Evolutionary conservation across 1,284 basidiomycete genomes (phyloP).

Genomic region (Ceratobasidium sp.): DNA sequence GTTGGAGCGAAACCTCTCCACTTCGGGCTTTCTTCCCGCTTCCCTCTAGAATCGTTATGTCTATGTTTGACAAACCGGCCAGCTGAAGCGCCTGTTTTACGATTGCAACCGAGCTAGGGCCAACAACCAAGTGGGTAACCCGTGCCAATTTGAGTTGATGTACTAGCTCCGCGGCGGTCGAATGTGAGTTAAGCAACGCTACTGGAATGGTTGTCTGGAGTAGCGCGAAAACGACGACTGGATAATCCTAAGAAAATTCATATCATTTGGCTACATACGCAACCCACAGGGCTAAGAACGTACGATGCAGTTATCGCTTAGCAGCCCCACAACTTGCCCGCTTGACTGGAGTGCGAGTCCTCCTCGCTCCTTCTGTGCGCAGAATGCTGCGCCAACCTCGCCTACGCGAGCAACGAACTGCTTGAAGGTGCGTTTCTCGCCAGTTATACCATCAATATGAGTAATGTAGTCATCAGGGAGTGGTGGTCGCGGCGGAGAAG

Average conservation of each 20-base stretch:
- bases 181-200: constrained; percentile 66
- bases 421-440: constrained; percentile 15
- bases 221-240: constrained; percentile 62
- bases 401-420: neutral
- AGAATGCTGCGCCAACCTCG: constrained; percentile 6
- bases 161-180: constrained; percentile 69
- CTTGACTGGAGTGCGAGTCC: constrained; percentile 5
- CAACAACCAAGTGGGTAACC: constrained; percentile 67
- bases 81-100: constrained; percentile 60
- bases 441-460: constrained; percentile 33
- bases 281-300: constrained; percentile 42
- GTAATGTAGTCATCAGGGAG: constrained; percentile 20
- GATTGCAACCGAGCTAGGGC: constrained; percentile 58
- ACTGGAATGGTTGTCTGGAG: constrained; percentile 65
- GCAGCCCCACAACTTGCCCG: constrained; percentile 18
- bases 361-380: constrained; percentile 14
- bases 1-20: constrained; percentile 18
- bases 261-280: neutral
- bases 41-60: constrained; percentile 63
- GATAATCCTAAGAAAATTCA: constrained; percentile 61
- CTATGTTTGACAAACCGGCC: constrained; percentile 57
- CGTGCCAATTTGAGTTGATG: constrained; percentile 62
- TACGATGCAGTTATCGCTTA: constrained; percentile 69
- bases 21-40: constrained; percentile 27
- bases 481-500: constrained; percentile 23